Evolutionary conservation across 305 asterid species (phyloP).

Genomic region (Fraxinus dipetala): DNA sequence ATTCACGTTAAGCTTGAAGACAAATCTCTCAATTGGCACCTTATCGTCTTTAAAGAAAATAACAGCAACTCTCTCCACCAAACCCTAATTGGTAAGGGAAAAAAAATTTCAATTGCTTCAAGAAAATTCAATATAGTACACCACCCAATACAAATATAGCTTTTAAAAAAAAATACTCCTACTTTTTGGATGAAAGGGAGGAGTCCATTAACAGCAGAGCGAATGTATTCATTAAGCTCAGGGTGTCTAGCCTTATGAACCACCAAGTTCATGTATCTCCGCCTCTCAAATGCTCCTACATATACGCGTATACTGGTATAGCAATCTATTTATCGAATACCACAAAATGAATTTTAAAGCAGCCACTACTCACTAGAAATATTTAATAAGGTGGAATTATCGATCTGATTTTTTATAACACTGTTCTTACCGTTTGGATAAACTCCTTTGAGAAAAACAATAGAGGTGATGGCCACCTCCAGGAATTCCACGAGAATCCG

Average conservation of each 20-base stretch:
- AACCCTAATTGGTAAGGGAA: slow-evolving; percentile 43
- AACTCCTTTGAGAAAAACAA: slow-evolving; percentile 79
- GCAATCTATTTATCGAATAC: not conserved
- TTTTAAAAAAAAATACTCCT: not conserved
- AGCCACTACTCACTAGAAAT: not conserved
- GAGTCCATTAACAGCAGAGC: slow-evolving; percentile 67
- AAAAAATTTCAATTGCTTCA: slow-evolving; percentile 18
- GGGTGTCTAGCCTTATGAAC: slow-evolving; percentile 86
- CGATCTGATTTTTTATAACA: not conserved
- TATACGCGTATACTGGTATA: not conserved
- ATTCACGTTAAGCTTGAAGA: slow-evolving; percentile 72
- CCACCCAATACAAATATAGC: not conserved
- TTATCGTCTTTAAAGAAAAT: slow-evolving; percentile 54
- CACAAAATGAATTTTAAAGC: not conserved
- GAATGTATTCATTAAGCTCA: slow-evolving; percentile 65
- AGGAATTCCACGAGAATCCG: slow-evolving; percentile 70
- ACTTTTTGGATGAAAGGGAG: slow-evolving; percentile 76
- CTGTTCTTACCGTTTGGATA: slow-evolving; percentile 65
- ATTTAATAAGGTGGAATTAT: not conserved
- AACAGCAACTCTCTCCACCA: slow-evolving; percentile 85
- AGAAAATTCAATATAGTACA: not conserved
- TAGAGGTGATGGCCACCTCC: slow-evolving; percentile 81
- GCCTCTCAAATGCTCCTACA: slow-evolving; percentile 84
- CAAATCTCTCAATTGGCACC: slow-evolving; percentile 78
- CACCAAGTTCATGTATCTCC: slow-evolving; percentile 83